A percentile compares a stretch with the other conserved stretches of the same genome.
These are phyloP conservation scores for Dendrobium catenatum DNA, from an alignment of 106 monocot genomes.

Conservation along the genomic window DNA sequence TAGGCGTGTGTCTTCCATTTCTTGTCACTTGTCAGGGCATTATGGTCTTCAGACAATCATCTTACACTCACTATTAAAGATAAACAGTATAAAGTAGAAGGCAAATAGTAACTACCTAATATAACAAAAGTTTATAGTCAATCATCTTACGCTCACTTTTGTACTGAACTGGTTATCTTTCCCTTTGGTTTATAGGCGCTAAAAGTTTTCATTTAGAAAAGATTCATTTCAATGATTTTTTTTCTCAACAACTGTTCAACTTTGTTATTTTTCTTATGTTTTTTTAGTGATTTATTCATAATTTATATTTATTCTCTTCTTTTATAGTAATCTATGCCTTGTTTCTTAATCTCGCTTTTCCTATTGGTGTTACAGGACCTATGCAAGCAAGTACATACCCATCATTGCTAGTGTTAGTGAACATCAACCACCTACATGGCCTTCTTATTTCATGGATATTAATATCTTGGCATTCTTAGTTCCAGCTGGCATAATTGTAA, in stretches of 20 bases:
- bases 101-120: neutral
- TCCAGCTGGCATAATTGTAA: constrained; percentile 96
- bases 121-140: no score
- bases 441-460: constrained; percentile 98
- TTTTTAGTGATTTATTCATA: neutral
- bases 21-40: neutral
- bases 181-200: neutral
- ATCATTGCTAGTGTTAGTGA: constrained; percentile 99
- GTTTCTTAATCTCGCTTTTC: constrained; percentile 5
- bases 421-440: constrained; percentile 99
- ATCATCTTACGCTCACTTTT: no score
- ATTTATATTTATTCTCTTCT: neutral
- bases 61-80: neutral
- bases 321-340: neutral
- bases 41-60: neutral
- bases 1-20: neutral
- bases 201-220: neutral
- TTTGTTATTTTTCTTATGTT: neutral
- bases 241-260: neutral
- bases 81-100: neutral
- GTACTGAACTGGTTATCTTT: neutral
- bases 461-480: constrained; percentile 94
- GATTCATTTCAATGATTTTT: neutral
- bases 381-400: constrained; percentile 99
- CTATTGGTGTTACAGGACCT: constrained; percentile 54